Base-by-base conservation (phyloP, 495 filamentous ascomycete genomes). In the Neurospora cerealis region DNA sequence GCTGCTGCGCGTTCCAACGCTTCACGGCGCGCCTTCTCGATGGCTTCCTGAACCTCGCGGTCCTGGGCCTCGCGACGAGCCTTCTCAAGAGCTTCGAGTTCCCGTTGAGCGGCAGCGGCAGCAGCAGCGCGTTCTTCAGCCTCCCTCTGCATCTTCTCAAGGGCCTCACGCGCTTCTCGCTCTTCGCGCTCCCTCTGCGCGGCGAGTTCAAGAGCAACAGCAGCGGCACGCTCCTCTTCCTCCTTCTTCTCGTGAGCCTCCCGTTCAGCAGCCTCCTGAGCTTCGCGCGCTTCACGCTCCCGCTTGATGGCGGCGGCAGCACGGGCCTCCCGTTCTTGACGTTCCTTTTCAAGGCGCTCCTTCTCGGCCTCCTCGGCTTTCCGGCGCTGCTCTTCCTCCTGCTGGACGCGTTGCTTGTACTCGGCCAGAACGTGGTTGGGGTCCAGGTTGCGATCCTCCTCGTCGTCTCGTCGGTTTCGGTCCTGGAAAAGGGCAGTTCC, bases 391-490 rank as follows among this genome's bases (percentile, higher is more conserved):
- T 69, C 40, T 5, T 75, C 74, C 24, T 77, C 75, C 28, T 72
- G 72, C 19, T 71, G 41, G 19, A 48, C 72, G 5, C 73, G 46
- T 24, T 74, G 73, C 38, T 79, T 77, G 40, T 80, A 17, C 21
- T 62, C 28, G 5, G 38, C 72, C 15, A 32, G 72, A 42, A 70
- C 32, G 46, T 21, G 72, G 44, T 72, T 74, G 21, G 79, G 72
- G 19, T 78, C 78, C 21, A 70, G 74, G 44, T 73, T 74, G 70
- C 77, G 48, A n/a, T 71, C 37, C 15, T 71, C 69, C 2, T 76
- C 77, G n/a, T 75, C 54, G 7, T 66, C 54, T 34, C 54, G 54
- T 66, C 54, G 54, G 28, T 66, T 3, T 66, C 54, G 54, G 28
- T 66, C 54, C 54, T 66, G 54, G 28, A 66, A 66, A 19, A 66